Percentiles rank a stretch among this genome's conserved stretches.
These are phyloP conservation scores for Hypericum perforatum DNA, from an alignment of 345 rosid genomes.

Conservation along the genomic window DNA sequence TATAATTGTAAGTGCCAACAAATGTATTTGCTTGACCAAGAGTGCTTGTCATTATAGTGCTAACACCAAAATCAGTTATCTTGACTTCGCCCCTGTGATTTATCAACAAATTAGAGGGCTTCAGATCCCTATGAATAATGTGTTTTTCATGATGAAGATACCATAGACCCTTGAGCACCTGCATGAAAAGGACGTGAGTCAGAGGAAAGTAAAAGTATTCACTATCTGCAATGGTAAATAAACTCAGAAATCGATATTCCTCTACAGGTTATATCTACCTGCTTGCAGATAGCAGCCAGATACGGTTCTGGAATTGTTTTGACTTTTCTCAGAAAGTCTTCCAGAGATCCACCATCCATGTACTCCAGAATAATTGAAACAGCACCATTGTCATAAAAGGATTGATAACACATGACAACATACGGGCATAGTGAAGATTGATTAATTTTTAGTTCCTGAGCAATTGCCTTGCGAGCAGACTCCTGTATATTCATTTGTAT, in stretches of 20 bases:
- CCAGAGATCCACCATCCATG: conserved; percentile 90
- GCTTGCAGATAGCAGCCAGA: conserved; percentile 74
- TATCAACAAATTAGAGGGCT: conserved; percentile 80
- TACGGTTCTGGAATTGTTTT: conserved; percentile 56
- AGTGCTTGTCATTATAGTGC: conserved; percentile 71
- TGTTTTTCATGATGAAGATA: conserved; percentile 87
- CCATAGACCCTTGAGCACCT: conserved; percentile 73
- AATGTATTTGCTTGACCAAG: conserved; percentile 71
- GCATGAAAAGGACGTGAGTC: conserved; percentile 9
- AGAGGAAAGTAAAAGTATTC: not conserved
- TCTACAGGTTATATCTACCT: conserved; percentile 31
- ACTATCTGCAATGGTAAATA: not conserved
- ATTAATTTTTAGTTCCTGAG: conserved; percentile 72
- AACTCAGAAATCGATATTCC: not conserved
- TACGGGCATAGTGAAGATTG: conserved; percentile 70
- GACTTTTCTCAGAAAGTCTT: conserved; percentile 63
- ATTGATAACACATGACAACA: conserved; percentile 75
- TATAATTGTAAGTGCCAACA: conserved; percentile 73
- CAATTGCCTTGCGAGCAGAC: conserved; percentile 50
- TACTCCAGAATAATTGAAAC: conserved; percentile 80
- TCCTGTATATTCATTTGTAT: conserved; percentile 76
- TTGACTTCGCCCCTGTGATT: conserved; percentile 94
- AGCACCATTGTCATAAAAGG: conserved; percentile 69
- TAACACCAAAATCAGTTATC: conserved; percentile 93
- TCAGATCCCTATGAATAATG: conserved; percentile 75